Conservation (phyloP, 768 basidiomycete genomes). For the Tricholoma bakamatsutake region DNA sequence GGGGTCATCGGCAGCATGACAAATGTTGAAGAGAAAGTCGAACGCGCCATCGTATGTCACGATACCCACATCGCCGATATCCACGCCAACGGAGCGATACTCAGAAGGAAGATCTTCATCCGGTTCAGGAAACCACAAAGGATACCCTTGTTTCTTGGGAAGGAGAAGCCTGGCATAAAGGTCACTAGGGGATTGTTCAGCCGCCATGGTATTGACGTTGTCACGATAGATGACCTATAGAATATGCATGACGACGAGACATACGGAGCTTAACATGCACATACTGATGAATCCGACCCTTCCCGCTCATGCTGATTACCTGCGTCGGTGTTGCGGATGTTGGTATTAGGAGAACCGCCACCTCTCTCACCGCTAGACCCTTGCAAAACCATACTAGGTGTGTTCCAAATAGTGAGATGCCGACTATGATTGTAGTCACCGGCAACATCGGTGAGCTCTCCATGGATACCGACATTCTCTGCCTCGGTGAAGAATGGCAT, state of each 20-base stretch:
- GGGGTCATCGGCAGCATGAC: constrained; percentile 10
- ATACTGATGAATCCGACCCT: neutral
- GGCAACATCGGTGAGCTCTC: neutral
- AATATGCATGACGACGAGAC: neutral
- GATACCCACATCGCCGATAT: constrained; percentile 19
- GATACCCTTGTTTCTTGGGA: constrained; percentile 23
- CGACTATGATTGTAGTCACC: neutral
- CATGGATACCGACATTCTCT: neutral
- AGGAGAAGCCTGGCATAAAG: constrained; percentile 11
- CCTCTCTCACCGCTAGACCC: no score
- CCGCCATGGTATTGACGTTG: neutral
- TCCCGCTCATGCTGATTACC: neutral
- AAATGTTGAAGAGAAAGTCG: constrained; percentile 17
- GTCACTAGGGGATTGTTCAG: neutral
- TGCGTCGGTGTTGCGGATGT: neutral
- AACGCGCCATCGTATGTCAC: constrained; percentile 18
- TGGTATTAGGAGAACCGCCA: no score
- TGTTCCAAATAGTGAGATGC: no score
- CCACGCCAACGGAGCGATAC: constrained; percentile 17
- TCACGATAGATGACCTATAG: neutral
- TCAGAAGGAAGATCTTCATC: constrained; percentile 12
- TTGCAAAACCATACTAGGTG: no score
- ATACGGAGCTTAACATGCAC: neutral
- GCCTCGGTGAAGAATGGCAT: neutral
- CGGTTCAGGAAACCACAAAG: constrained; percentile 27